A percentile compares a stretch with the other conserved stretches of the same genome.
Conservation (phyloP, 2,329 filamentous ascomycete genomes). For the Sporothrix dimorphospora region DNA sequence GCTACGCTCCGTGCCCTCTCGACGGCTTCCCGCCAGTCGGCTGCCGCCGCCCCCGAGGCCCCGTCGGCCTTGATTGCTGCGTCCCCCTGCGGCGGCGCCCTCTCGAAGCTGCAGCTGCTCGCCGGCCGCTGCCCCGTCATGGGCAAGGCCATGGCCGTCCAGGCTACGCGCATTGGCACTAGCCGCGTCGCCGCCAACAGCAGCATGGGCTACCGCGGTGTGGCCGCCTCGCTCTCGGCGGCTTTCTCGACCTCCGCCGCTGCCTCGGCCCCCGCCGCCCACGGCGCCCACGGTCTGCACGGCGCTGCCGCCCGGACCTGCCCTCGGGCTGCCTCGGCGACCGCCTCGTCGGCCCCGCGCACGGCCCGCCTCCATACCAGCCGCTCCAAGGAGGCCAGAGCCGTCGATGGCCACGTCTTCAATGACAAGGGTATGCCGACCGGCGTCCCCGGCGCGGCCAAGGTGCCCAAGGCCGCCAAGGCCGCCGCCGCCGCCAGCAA, state of each 20-base stretch:
- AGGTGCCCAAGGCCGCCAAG: constrained; percentile 26
- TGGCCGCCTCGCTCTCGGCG: constrained; percentile 32
- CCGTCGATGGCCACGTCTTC: constrained; percentile 65
- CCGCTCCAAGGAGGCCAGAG: constrained; percentile 73
- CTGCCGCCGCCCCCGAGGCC: constrained; percentile 39
- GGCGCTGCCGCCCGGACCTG: constrained; percentile 50
- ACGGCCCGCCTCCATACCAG: constrained; percentile 78
- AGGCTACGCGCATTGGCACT: constrained; percentile 62
- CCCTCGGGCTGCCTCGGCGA: constrained; percentile 50
- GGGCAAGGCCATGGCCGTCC: constrained; percentile 94
- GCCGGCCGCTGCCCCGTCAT: constrained; percentile 97
- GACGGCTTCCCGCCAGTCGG: constrained; percentile 61
- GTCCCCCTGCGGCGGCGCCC: constrained; percentile 83
- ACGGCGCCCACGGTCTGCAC: constrained; percentile 32
- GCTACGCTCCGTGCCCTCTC: constrained; percentile 89
- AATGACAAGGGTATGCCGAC: constrained; percentile 53
- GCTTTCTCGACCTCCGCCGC: constrained; percentile 30
- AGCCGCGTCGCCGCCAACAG: constrained; percentile 36
- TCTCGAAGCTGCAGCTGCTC: constrained; percentile 94
- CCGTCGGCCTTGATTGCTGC: constrained; percentile 7
- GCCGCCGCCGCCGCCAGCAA: background rate
- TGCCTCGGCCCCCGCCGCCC: background rate
- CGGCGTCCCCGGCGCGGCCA: constrained; percentile 35
- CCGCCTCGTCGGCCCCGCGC: constrained; percentile 43
- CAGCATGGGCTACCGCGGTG: constrained; percentile 31